These are phyloP conservation scores for Herpetomonas tarakana DNA, from an alignment of 208 protist genomes.

Conservation along the genomic window DNA sequence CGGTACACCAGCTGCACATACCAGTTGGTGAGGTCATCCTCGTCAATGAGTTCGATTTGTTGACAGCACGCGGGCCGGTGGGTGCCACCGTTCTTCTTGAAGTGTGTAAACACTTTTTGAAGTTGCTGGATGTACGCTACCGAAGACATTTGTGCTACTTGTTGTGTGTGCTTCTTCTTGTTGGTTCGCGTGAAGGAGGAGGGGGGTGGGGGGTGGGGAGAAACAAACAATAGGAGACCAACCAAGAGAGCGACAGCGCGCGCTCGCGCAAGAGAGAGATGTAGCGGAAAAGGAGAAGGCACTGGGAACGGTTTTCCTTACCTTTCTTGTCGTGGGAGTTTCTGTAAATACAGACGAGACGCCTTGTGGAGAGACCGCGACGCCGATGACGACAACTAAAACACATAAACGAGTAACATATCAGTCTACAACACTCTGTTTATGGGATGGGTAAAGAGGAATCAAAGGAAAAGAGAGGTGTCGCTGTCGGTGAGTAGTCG, in stretches of 20 bases:
- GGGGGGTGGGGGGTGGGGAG: not conserved
- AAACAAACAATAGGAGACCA: constrained; percentile 8
- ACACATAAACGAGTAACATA: constrained; percentile 17
- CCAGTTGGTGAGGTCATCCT: constrained; percentile 76
- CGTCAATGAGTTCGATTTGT: constrained; percentile 57
- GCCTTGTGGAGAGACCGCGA: constrained; percentile 7
- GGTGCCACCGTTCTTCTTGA: constrained; percentile 23
- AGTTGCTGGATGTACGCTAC: constrained; percentile 3
- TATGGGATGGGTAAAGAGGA: not conserved
- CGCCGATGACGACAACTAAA: not conserved
- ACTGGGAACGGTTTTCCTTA: not conserved
- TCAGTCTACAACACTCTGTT: not conserved
- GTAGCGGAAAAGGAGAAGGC: constrained; percentile 5
- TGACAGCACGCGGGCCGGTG: constrained; percentile 21
- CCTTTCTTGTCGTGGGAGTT: too few relatives aligned
- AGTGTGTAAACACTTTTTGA: constrained; percentile 8
- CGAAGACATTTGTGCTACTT: not conserved
- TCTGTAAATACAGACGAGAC: too few relatives aligned
- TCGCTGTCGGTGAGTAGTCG: not conserved
- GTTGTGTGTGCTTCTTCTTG: not conserved
- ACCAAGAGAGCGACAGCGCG: not conserved
- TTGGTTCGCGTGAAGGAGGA: not conserved
- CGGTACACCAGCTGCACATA: constrained; percentile 73
- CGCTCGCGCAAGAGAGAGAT: constrained; percentile 3
- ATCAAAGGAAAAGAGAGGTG: constrained; percentile 10